Percentiles rank a stretch among this genome's conserved stretches.
phyloP scores from a whole-genome alignment of 768 basidiomycete species.

The Russula brevipes region DNA sequence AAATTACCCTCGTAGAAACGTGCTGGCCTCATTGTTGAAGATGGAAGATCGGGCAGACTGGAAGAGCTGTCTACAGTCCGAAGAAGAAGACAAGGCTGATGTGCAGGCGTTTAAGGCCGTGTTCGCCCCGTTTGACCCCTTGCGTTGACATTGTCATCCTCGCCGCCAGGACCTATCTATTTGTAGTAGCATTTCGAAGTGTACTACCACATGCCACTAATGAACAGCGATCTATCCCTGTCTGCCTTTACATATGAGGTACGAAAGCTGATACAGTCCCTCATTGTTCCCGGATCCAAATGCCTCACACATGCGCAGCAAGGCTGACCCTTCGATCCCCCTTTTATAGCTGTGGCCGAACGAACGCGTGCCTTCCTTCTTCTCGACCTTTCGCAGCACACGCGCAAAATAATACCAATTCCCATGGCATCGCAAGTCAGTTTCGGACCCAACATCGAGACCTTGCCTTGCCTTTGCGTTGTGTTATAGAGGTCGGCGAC shows the following conservation, averaged over 20 bases:
- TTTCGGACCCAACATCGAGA: background rate
- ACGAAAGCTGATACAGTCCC: background rate
- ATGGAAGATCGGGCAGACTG: constrained; percentile 82
- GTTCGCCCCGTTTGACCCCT: constrained; percentile 70
- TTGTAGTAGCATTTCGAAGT: too few relatives aligned
- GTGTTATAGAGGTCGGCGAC: constrained; percentile 88
- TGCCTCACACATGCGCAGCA: background rate
- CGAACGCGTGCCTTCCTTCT: constrained; percentile 49
- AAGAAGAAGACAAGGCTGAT: constrained; percentile 83
- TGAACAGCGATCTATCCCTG: background rate
- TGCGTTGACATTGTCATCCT: constrained; percentile 24
- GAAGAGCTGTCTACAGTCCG: constrained; percentile 79
- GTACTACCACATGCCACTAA: too few relatives aligned
- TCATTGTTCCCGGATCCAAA: background rate
- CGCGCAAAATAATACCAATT: constrained; percentile 81
- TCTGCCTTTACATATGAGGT: too few relatives aligned
- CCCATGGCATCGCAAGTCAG: constrained; percentile 38
- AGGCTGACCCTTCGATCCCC: constrained; percentile 38
- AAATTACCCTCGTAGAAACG: constrained; percentile 51
- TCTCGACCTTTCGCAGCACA: constrained; percentile 60
- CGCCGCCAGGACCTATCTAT: background rate
- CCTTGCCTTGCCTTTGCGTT: constrained; percentile 76
- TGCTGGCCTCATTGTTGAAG: constrained; percentile 69
- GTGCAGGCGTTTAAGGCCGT: constrained; percentile 78
- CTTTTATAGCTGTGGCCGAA: constrained; percentile 72